Percentiles rank a stretch among this genome's conserved stretches.
Conservation (phyloP, 2,329 filamentous ascomycete species). For the Cadophora gregata region DNA sequence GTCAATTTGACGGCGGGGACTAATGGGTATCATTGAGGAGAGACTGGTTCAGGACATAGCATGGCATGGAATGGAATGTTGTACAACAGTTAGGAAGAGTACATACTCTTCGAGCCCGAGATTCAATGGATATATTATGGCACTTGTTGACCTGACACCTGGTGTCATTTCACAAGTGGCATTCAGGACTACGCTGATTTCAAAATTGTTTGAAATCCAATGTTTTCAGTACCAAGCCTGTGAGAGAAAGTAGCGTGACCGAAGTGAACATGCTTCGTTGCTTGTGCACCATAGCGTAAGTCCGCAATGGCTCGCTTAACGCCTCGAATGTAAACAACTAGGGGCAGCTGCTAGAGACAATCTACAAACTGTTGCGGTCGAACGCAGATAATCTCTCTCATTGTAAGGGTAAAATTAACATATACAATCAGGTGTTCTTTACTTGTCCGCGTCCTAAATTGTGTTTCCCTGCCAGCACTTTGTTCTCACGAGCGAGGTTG, state of each 20-base stretch:
- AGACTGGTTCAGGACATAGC: conserved; percentile 12
- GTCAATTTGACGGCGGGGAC: conserved; percentile 56
- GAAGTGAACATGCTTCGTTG: not conserved
- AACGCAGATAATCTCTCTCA: no score
- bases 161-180: not conserved
- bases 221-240: not conserved
- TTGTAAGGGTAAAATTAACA: no score
- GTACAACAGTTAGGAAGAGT: conserved; percentile 20
- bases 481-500: not conserved
- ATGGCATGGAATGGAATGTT: conserved; percentile 3
- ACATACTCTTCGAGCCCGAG: not conserved
- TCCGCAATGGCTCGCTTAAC: not conserved
- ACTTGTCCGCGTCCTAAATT: not conserved
- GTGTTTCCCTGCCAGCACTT: not conserved
- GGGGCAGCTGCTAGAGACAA: not conserved
- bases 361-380: no score
- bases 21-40: conserved; percentile 38
- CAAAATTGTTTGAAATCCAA: not conserved
- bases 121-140: conserved; percentile 10
- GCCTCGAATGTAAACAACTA: not conserved
- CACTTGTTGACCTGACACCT: not conserved
- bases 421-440: no score
- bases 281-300: not conserved
- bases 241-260: not conserved
- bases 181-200: not conserved